Evolutionary conservation across 2,329 filamentous ascomycete species (phyloP).

Genomic region (Microdochium paspali): DNA sequence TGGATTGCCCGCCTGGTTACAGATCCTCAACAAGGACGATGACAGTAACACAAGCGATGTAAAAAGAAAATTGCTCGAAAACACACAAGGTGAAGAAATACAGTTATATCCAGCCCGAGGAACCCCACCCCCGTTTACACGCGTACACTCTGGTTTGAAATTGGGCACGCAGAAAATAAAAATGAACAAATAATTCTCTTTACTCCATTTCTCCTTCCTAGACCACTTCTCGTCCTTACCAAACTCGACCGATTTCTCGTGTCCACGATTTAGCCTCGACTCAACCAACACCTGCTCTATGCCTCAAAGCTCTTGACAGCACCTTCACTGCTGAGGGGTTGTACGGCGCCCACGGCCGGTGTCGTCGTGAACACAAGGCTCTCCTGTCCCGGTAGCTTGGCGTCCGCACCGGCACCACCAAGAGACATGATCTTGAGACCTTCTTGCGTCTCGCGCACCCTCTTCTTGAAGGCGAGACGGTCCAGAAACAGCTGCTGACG

Average conservation of each 20-base stretch:
- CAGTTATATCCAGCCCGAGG: too few relatives aligned
- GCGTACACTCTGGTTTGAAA: too few relatives aligned
- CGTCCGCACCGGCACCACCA: constrained; percentile 17
- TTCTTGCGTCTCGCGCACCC: constrained; percentile 76
- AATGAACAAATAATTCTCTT: too few relatives aligned
- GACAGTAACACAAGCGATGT: too few relatives aligned
- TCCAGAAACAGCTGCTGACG: constrained; percentile 92
- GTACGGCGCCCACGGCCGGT: constrained; percentile 32
- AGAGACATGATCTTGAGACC: constrained; percentile 45
- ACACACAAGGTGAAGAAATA: too few relatives aligned
- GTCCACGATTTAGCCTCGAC: too few relatives aligned
- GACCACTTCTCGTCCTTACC: too few relatives aligned
- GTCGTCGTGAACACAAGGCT: constrained; percentile 43
- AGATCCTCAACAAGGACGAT: not conserved
- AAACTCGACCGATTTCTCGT: too few relatives aligned
- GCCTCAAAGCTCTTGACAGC: constrained; percentile 49
- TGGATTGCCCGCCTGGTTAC: not conserved
- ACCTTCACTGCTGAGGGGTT: constrained; percentile 45
- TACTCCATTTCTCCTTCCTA: too few relatives aligned
- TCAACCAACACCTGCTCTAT: constrained; percentile 18
- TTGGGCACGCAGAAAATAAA: too few relatives aligned
- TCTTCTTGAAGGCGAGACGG: constrained; percentile 78
- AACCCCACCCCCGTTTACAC: too few relatives aligned
- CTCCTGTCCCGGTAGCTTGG: constrained; percentile 31
- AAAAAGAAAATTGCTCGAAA: too few relatives aligned